phyloP scores from a whole-genome alignment of 805 yeast species.

The Nakazawaea wickerhamii region DNA sequence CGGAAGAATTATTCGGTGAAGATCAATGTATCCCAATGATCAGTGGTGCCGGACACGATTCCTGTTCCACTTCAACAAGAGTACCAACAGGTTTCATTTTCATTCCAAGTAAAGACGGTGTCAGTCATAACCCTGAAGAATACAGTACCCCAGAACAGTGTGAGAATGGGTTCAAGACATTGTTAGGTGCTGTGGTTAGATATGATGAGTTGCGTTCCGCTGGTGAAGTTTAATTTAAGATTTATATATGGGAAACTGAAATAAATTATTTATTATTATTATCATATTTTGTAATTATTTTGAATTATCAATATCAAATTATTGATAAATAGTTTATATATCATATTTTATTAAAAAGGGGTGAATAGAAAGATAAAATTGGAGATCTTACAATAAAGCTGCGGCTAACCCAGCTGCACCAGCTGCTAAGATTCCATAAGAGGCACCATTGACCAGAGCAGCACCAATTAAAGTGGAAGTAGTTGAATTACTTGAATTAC shows the following conservation, averaged over 20 bases:
- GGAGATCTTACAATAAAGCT: not conserved
- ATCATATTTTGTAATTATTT: no score
- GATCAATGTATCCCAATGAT: constrained; percentile 40
- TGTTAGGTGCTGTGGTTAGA: constrained; percentile 44
- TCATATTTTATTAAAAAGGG: not conserved
- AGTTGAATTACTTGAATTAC: constrained; percentile 10
- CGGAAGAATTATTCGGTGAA: constrained; percentile 42
- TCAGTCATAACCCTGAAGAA: constrained; percentile 64
- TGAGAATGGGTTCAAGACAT: constrained; percentile 53
- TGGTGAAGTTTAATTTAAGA: constrained; percentile 13
- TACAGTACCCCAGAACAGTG: constrained; percentile 60
- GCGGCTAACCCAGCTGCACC: constrained; percentile 19
- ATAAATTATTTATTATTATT: no score
- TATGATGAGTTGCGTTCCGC: constrained; percentile 28
- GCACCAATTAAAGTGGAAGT: constrained; percentile 12
- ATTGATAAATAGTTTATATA: no score
- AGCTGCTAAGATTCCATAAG: constrained; percentile 11
- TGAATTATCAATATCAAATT: no score
- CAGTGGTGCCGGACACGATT: constrained; percentile 75
- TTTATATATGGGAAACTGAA: no score
- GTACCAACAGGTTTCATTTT: constrained; percentile 74
- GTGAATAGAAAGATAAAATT: not conserved
- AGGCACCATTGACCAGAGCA: constrained; percentile 10
- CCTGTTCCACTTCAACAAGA: constrained; percentile 49
- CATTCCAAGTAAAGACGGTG: constrained; percentile 62